These are phyloP conservation scores for Barnettozyma sucrosica DNA, from an alignment of 805 yeast genomes.

Conservation along the genomic window DNA sequence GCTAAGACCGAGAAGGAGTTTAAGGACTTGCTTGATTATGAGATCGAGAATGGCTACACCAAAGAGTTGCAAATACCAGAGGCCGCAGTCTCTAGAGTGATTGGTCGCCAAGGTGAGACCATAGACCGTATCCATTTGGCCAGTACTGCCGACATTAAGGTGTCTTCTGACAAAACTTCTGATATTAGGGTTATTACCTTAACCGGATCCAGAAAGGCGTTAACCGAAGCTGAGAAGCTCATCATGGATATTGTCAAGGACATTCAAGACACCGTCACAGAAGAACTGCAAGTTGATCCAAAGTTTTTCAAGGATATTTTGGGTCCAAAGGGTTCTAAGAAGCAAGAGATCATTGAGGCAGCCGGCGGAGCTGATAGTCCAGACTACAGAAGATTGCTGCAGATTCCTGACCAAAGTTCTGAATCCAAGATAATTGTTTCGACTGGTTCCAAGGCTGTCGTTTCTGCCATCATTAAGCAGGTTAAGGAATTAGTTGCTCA, in stretches of 20 bases:
- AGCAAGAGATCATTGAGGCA: slow-evolving; percentile 64
- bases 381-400: slow-evolving; percentile 50
- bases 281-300: slow-evolving; percentile 60
- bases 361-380: slow-evolving; percentile 68
- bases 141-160: slow-evolving; percentile 41
- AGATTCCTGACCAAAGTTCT: slow-evolving; percentile 63
- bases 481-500: slow-evolving; percentile 58
- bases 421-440: slow-evolving; percentile 53
- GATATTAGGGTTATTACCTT: slow-evolving; percentile 61
- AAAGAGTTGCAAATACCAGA: slow-evolving; percentile 61
- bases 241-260: slow-evolving; percentile 61
- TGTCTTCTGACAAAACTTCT: slow-evolving; percentile 38
- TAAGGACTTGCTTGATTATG: slow-evolving; percentile 76
- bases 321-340: slow-evolving; percentile 71
- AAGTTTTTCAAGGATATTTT: slow-evolving; percentile 69
- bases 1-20: slow-evolving; percentile 78
- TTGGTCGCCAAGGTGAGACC: slow-evolving; percentile 84
- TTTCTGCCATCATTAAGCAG: slow-evolving; percentile 57
- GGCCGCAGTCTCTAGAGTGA: slow-evolving; percentile 73
- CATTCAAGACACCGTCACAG: slow-evolving; percentile 54
- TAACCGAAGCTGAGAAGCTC: slow-evolving; percentile 62
- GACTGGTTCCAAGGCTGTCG: slow-evolving; percentile 72
- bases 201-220: slow-evolving; percentile 71
- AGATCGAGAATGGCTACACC: slow-evolving; percentile 75
- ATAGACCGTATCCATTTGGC: slow-evolving; percentile 74